Conservation (phyloP, 208 protist species). For the Novymonas esmeraldas region DNA sequence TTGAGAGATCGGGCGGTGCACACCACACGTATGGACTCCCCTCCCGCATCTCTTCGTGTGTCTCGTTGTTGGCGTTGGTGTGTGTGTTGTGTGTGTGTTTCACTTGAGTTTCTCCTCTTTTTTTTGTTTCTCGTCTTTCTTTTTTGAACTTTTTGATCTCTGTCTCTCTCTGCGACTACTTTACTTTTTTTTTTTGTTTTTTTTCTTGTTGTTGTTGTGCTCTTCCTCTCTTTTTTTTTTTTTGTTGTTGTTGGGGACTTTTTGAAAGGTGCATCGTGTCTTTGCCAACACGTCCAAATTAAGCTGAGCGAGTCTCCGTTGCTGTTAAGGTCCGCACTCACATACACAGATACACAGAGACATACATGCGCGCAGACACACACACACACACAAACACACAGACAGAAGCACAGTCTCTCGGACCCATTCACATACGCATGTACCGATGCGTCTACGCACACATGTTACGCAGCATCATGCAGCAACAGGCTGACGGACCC, state of each 20-base stretch:
- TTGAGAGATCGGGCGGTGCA: too few species aligned
- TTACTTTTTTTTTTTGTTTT: background rate
- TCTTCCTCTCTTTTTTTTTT: background rate
- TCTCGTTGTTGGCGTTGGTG: background rate
- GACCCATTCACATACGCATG: too few species aligned
- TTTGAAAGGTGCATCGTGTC: too few species aligned
- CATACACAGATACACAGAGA: slow-evolving; percentile 4
- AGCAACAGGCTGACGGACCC: too few species aligned
- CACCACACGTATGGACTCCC: too few species aligned
- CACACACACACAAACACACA: too few species aligned
- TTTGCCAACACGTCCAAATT: background rate
- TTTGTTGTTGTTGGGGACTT: background rate
- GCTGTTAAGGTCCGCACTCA: background rate
- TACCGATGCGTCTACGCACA: too few species aligned
- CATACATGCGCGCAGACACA: background rate
- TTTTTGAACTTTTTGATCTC: background rate
- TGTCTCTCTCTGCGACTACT: background rate
- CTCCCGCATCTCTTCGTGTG: too few species aligned
- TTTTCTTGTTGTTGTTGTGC: background rate
- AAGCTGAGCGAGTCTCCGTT: background rate
- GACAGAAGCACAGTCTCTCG: too few species aligned
- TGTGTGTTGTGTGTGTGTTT: background rate
- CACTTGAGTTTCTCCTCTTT: background rate
- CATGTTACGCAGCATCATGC: too few species aligned
- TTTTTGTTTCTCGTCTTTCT: background rate